Percentiles rank a stretch among this genome's conserved stretches.
phyloP scores from a whole-genome alignment of 202 grass and related monocot genomes.

The Panicum hallii region DNA sequence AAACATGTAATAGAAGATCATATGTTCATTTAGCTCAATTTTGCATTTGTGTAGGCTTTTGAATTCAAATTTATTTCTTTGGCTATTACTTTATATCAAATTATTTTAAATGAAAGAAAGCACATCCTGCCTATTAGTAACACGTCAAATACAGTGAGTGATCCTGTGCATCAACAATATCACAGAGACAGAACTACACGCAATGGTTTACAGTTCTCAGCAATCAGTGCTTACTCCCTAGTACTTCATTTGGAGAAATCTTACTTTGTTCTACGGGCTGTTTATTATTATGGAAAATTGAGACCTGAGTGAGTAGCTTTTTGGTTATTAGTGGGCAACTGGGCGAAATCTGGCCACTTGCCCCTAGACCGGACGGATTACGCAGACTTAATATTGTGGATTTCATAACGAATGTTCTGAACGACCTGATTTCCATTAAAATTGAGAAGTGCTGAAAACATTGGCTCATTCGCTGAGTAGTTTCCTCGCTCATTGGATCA shows the following conservation, averaged over 20 bases:
- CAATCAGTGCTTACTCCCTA: neutral
- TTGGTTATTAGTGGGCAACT: neutral
- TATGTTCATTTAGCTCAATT: neutral
- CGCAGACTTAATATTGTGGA: neutral
- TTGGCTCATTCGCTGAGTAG: neutral
- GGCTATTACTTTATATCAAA: neutral
- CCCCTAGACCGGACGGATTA: neutral
- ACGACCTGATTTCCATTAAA: neutral
- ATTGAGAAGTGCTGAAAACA: neutral
- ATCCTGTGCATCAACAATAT: neutral
- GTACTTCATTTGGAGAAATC: neutral
- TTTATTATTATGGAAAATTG: slow-evolving; percentile 8
- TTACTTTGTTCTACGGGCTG: neutral
- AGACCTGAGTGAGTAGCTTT: neutral
- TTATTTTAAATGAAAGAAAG: neutral
- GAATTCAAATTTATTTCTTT: neutral
- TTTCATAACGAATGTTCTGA: slow-evolving; percentile 4
- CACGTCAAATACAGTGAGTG: neutral
- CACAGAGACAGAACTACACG: neutral
- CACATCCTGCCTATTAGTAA: neutral
- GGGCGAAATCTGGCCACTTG: neutral
- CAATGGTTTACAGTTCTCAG: neutral
- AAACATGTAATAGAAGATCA: slow-evolving; percentile 13
- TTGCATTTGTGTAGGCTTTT: neutral
- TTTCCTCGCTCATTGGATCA: slow-evolving; percentile 16